phyloP scores from a whole-genome alignment of 2,329 filamentous ascomycete species.

The Cladosporium sp. region DNA sequence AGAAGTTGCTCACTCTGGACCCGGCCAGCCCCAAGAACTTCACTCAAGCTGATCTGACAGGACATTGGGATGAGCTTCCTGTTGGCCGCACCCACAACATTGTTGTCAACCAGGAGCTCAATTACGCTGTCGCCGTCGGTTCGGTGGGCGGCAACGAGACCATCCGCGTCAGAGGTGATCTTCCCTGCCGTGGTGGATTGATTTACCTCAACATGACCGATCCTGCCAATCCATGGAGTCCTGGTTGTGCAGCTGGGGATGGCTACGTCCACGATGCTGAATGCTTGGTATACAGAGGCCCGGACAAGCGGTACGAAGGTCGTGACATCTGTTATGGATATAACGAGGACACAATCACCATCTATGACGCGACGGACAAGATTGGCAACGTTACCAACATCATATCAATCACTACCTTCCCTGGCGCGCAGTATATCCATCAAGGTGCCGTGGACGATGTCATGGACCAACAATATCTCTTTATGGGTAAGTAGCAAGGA shows the following conservation, averaged over 20 bases:
- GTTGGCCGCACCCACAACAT: conserved; percentile 51
- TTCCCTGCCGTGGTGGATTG: conserved; percentile 43
- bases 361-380: conserved; percentile 47
- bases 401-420: conserved; percentile 48
- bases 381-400: conserved; percentile 30
- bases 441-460: conserved; percentile 33
- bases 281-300: conserved; percentile 51
- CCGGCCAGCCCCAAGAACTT: conserved; percentile 41
- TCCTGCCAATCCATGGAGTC: conserved; percentile 45
- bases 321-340: conserved; percentile 51
- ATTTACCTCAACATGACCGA: conserved; percentile 53
- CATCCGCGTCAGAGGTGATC: conserved; percentile 8
- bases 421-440: conserved; percentile 49
- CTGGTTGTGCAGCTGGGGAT: conserved; percentile 49
- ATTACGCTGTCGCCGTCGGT: conserved; percentile 42
- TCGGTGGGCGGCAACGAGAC: conserved; percentile 38
- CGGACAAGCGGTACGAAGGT: conserved; percentile 42
- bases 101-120: conserved; percentile 46
- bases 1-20: conserved; percentile 49
- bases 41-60: conserved; percentile 37
- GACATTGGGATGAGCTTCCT: conserved; percentile 39
- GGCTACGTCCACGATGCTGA: conserved; percentile 57
- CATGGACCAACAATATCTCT: conserved; percentile 45
- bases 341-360: conserved; percentile 47
- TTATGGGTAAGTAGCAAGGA: no score